These are phyloP conservation scores for Botrytis sinoallii DNA, from an alignment of 2,329 filamentous ascomycete species.

Conservation along the genomic window DNA sequence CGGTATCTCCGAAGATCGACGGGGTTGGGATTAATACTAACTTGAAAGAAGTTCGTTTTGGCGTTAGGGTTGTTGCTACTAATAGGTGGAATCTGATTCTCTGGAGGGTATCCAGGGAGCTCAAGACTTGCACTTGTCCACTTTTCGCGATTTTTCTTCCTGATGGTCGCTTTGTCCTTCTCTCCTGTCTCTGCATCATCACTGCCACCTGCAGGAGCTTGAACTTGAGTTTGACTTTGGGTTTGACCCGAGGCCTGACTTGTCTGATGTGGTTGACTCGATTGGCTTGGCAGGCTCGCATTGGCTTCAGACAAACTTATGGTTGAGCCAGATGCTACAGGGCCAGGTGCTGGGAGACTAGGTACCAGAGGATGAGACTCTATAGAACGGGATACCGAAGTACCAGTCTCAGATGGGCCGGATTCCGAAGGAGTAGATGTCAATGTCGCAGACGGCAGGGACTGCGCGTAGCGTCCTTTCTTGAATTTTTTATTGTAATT, in stretches of 20 bases:
- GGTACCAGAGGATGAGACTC: background rate
- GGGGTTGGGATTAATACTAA: no score
- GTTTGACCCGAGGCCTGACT: background rate
- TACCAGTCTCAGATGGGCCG: background rate
- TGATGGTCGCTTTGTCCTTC: background rate
- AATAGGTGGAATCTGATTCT: background rate
- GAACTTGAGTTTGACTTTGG: background rate
- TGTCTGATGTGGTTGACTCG: background rate
- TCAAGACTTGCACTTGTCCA: background rate
- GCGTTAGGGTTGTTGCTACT: no score
- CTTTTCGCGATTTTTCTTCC: background rate
- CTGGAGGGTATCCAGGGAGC: background rate
- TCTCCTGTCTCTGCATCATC: background rate
- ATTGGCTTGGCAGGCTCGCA: background rate
- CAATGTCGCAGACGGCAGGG: no score
- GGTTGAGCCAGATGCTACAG: background rate
- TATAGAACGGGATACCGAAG: background rate
- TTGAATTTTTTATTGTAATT: background rate
- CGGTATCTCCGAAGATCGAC: background rate
- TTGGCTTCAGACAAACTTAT: no score
- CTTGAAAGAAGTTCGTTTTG: background rate
- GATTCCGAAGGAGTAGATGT: background rate
- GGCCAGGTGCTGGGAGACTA: background rate
- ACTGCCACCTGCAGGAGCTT: background rate
- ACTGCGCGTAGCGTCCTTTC: background rate